These are phyloP conservation scores for Umbelopsis sp. DNA, from an alignment of 192 early-diverging fungal species.

Conservation along the genomic window DNA sequence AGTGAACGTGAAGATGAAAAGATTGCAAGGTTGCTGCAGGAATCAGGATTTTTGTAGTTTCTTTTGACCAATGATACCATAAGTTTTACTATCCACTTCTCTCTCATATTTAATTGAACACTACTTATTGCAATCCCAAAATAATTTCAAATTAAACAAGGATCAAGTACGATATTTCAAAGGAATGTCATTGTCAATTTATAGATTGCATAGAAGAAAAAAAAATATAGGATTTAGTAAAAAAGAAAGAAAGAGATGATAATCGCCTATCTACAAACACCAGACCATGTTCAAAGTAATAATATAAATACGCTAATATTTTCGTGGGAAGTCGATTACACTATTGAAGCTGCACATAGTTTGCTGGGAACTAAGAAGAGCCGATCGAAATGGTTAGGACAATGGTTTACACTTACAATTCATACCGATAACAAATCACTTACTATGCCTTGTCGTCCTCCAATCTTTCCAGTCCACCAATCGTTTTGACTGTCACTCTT, in stretches of 20 bases:
- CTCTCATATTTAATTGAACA: neutral
- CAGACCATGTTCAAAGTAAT: neutral
- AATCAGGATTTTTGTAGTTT: constrained; percentile 76
- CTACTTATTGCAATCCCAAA: neutral
- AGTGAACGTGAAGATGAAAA: constrained; percentile 84
- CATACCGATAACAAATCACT: neutral
- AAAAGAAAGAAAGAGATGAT: neutral
- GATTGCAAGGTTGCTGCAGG: constrained; percentile 70
- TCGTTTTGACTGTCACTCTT: constrained; percentile 43
- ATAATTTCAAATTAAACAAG: neutral
- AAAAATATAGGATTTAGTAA: too few species aligned
- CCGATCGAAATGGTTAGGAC: neutral
- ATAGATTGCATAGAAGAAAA: too few species aligned
- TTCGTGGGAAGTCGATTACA: neutral
- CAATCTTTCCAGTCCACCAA: constrained; percentile 46
- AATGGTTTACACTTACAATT: neutral
- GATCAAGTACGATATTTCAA: neutral
- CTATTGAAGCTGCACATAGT: constrained; percentile 32
- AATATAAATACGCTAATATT: constrained; percentile 5
- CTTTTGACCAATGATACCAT: constrained; percentile 14
- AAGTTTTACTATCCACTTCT: neutral
- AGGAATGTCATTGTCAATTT: neutral
- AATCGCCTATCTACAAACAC: constrained; percentile 7
- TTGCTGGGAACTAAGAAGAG: constrained; percentile 26
- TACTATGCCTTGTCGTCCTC: constrained; percentile 28